Evolutionary conservation across 1,284 basidiomycete genomes (phyloP).

Genomic region (Termitomyces sp.): DNA sequence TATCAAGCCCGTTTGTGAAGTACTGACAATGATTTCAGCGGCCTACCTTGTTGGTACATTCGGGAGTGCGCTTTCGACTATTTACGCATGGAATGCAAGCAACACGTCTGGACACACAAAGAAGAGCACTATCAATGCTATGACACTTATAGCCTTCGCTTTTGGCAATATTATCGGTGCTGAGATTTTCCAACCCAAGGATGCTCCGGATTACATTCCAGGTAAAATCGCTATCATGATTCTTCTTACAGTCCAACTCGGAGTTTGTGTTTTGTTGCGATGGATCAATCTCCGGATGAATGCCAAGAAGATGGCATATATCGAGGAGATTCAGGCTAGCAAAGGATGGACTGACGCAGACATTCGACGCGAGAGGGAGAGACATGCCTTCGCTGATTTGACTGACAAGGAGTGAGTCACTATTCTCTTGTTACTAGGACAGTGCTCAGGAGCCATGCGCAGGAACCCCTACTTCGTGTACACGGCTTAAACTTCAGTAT

Average conservation of each 20-base stretch:
- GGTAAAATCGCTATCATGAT: slow-evolving; percentile 61
- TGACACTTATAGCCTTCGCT: slow-evolving; percentile 55
- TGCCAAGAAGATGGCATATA: slow-evolving; percentile 36
- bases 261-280: slow-evolving; percentile 45
- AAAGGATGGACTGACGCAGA: slow-evolving; percentile 55
- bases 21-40: slow-evolving; percentile 25
- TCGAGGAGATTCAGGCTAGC: slow-evolving; percentile 40
- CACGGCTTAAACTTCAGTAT: slow-evolving; percentile 27
- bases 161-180: slow-evolving; percentile 58
- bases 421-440: not conserved
- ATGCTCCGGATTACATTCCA: slow-evolving; percentile 58
- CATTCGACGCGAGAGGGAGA: slow-evolving; percentile 49
- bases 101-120: slow-evolving; percentile 67
- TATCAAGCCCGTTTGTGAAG: not conserved
- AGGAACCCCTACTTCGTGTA: slow-evolving; percentile 46
- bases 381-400: slow-evolving; percentile 57
- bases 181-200: slow-evolving; percentile 58
- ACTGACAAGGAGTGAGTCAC: slow-evolving; percentile 53
- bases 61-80: slow-evolving; percentile 52
- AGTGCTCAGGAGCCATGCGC: not conserved
- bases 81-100: slow-evolving; percentile 65
- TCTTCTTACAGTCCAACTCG: slow-evolving; percentile 48
- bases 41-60: slow-evolving; percentile 56
- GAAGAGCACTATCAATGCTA: slow-evolving; percentile 60
- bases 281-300: slow-evolving; percentile 56